These are phyloP conservation scores for Juncus inflexus DNA, from an alignment of 176 grass and related monocot genomes.

Conservation along the genomic window DNA sequence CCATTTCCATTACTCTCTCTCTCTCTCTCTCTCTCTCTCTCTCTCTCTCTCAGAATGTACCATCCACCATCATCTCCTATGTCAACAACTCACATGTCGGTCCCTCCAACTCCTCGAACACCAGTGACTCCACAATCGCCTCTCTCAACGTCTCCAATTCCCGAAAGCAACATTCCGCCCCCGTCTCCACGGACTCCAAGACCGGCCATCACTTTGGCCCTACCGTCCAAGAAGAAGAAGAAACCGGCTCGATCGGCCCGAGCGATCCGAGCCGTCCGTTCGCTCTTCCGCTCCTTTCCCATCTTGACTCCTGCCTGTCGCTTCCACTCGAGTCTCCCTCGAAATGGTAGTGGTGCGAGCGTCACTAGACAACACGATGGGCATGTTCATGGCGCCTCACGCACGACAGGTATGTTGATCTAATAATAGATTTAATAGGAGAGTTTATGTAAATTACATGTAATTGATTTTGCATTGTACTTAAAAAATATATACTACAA, in stretches of 20 bases:
- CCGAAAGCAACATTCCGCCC: slow-evolving; percentile 17
- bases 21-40: background rate
- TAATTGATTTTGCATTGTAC: too few relatives aligned
- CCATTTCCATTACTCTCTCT: slow-evolving; percentile 8
- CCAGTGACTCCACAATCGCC: slow-evolving; percentile 19
- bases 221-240: slow-evolving; percentile 49
- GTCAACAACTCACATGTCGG: slow-evolving; percentile 33
- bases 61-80: slow-evolving; percentile 51
- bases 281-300: slow-evolving; percentile 74
- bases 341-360: slow-evolving; percentile 29
- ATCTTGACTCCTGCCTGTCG: slow-evolving; percentile 77
- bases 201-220: slow-evolving; percentile 56
- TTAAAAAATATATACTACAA: too few relatives aligned
- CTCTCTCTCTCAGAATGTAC: slow-evolving; percentile 6
- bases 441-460: too few relatives aligned
- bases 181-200: slow-evolving; percentile 42
- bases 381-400: slow-evolving; percentile 55
- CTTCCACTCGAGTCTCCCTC: slow-evolving; percentile 40
- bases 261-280: slow-evolving; percentile 65
- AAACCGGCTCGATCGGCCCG: slow-evolving; percentile 36
- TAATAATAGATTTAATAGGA: too few relatives aligned
- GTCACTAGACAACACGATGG: slow-evolving; percentile 36
- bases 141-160: background rate
- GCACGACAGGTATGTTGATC: slow-evolving; percentile 40
- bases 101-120: slow-evolving; percentile 40